phyloP scores from a whole-genome alignment of 2,329 filamentous ascomycete species.

The Diplodia corticola region DNA sequence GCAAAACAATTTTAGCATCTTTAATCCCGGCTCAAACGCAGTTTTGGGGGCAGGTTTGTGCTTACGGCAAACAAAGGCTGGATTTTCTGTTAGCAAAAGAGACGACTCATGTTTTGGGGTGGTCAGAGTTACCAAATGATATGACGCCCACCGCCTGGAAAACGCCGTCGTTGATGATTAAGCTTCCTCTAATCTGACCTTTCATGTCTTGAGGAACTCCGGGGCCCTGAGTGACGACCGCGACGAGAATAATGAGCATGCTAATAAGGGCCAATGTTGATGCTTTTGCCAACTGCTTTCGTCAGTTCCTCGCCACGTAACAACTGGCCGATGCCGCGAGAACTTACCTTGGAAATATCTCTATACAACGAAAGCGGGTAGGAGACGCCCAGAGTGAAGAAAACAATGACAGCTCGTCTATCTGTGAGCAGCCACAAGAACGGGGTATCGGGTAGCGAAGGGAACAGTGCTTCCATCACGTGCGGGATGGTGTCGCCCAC shows the following conservation, averaged over 20 bases:
- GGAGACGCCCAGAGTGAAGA: constrained; percentile 82
- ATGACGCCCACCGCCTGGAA: constrained; percentile 98
- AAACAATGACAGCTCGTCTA: constrained; percentile 78
- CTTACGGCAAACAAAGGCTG: constrained; percentile 67
- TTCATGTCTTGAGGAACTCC: constrained; percentile 69
- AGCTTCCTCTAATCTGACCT: constrained; percentile 68
- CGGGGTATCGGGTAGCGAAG: constrained; percentile 67
- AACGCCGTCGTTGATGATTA: constrained; percentile 82
- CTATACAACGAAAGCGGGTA: constrained; percentile 91
- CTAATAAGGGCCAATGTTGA: constrained; percentile 89
- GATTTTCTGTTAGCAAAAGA: constrained; percentile 25
- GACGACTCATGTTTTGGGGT: neutral
- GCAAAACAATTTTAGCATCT: neutral
- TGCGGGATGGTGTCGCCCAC: constrained; percentile 95
- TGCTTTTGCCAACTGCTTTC: constrained; percentile 80
- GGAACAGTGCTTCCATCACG: constrained; percentile 80
- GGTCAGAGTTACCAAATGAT: constrained; percentile 65
- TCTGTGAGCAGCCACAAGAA: constrained; percentile 82
- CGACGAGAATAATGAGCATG: constrained; percentile 87
- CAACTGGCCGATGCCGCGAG: neutral
- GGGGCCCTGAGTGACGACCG: constrained; percentile 81
- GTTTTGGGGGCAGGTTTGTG: neutral
- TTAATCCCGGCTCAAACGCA: neutral
- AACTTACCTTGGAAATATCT: constrained; percentile 87
- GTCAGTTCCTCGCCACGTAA: neutral